Evolutionary conservation across 805 yeast genomes (phyloP).

Genomic region (Lipomyces oligophaga): DNA sequence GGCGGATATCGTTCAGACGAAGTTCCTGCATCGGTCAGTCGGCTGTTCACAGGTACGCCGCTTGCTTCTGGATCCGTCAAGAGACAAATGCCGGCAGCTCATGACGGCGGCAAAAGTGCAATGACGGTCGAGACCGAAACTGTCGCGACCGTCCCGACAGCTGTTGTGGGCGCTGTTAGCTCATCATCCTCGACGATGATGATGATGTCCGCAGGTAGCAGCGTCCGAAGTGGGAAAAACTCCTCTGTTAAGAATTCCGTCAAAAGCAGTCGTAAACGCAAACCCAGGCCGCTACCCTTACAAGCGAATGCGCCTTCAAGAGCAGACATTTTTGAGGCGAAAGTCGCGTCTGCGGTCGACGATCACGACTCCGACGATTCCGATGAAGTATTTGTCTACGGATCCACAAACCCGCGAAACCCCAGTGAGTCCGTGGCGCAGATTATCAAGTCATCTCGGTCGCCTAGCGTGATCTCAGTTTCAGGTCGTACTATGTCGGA

Average conservation of each 20-base stretch:
- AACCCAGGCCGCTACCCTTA: slow-evolving; percentile 8
- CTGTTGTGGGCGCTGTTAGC: slow-evolving; percentile 36
- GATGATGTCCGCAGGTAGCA: slow-evolving; percentile 21
- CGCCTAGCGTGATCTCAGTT: slow-evolving; percentile 11
- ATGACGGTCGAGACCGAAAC: slow-evolving; percentile 63
- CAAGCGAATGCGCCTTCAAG: slow-evolving; percentile 46
- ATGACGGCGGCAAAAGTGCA: slow-evolving; percentile 15
- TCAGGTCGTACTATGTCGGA: background rate
- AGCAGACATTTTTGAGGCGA: slow-evolving; percentile 93
- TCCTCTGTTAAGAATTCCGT: slow-evolving; percentile 8
- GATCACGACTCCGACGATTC: slow-evolving; percentile 83
- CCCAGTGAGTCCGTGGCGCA: slow-evolving; percentile 9
- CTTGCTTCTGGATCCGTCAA: slow-evolving; percentile 9
- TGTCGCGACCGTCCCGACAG: slow-evolving; percentile 47
- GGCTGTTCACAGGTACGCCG: slow-evolving; percentile 2
- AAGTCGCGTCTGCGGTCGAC: slow-evolving; percentile 88
- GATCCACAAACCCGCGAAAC: slow-evolving; percentile 43
- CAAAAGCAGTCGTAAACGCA: slow-evolving; percentile 18
- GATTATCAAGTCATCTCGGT: slow-evolving; percentile 10
- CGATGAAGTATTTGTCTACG: slow-evolving; percentile 96
- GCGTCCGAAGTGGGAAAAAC: slow-evolving; percentile 14
- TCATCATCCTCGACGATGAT: slow-evolving; percentile 4
- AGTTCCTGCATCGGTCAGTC: slow-evolving; percentile 15
- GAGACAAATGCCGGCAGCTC: slow-evolving; percentile 6
- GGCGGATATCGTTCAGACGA: slow-evolving; percentile 25